A percentile compares a stretch with the other conserved stretches of the same genome.
These are phyloP conservation scores for Talaromyces amestolkiae DNA, from an alignment of 2,329 filamentous ascomycete genomes.

Conservation along the genomic window DNA sequence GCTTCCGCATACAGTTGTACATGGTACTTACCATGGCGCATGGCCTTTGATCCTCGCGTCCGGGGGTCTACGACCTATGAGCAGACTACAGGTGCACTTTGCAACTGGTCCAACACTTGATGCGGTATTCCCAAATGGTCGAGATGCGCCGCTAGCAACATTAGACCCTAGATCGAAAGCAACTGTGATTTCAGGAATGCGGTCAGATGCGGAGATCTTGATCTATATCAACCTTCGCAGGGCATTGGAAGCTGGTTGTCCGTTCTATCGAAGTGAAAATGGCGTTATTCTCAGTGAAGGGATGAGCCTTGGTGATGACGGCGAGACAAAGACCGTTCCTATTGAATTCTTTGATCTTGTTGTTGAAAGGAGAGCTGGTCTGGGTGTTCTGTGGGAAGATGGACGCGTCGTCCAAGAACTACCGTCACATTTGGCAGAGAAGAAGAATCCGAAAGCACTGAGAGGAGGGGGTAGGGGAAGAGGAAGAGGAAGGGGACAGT, in stretches of 20 bases:
- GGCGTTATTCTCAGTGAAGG: slow-evolving; percentile 65
- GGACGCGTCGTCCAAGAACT: slow-evolving; percentile 54
- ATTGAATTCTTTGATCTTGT: slow-evolving; percentile 70
- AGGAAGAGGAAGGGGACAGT: slow-evolving; percentile 16
- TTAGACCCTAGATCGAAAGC: slow-evolving; percentile 27
- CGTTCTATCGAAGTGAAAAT: slow-evolving; percentile 79
- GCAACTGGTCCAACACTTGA: slow-evolving; percentile 65
- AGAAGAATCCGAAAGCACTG: slow-evolving; percentile 31
- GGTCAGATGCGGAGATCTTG: slow-evolving; percentile 70
- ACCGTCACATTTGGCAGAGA: slow-evolving; percentile 43
- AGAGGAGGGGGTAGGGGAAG: slow-evolving; percentile 25
- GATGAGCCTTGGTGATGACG: slow-evolving; percentile 47
- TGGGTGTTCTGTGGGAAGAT: slow-evolving; percentile 64
- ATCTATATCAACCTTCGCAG: slow-evolving; percentile 71
- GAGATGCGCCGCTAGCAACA: slow-evolving; percentile 20
- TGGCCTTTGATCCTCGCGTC: slow-evolving; percentile 72
- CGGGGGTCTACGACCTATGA: slow-evolving; percentile 79
- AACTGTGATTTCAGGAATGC: slow-evolving; percentile 74
- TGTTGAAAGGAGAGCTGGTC: slow-evolving; percentile 68
- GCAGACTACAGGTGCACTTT: slow-evolving; percentile 85
- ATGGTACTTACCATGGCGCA: slow-evolving; percentile 82
- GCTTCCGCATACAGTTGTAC: slow-evolving; percentile 68
- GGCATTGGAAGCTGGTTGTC: slow-evolving; percentile 61
- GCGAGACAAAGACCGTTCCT: slow-evolving; percentile 59
- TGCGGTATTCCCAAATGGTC: slow-evolving; percentile 31